phyloP scores from a whole-genome alignment of 495 filamentous ascomycete genomes.

The Penicillium arizonense region DNA sequence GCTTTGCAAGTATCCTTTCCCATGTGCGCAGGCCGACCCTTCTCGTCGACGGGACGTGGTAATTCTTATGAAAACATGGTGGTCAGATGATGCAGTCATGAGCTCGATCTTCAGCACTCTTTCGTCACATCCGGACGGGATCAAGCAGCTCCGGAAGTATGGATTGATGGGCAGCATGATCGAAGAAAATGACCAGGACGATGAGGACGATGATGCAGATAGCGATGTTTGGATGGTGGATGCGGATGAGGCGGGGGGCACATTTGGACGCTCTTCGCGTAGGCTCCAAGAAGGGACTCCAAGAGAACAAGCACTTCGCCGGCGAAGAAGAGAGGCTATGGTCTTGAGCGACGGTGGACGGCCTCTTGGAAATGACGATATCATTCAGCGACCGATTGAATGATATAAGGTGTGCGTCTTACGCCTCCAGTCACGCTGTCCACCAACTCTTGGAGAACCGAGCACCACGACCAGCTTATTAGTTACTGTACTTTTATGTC shows the following conservation, averaged over 20 bases:
- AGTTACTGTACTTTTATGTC: constrained; percentile 14
- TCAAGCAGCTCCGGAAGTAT: constrained; percentile 43
- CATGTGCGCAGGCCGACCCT: constrained; percentile 35
- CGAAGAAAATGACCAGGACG: constrained; percentile 44
- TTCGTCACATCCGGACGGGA: constrained; percentile 29
- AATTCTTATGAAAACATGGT: constrained; percentile 47
- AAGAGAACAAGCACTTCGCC: constrained; percentile 49
- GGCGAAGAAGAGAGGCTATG: constrained; percentile 54
- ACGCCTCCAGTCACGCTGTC: not conserved
- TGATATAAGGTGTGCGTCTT: not conserved
- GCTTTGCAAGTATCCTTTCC: constrained; percentile 51
- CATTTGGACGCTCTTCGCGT: constrained; percentile 25
- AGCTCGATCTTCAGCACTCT: constrained; percentile 39
- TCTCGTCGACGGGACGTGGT: constrained; percentile 41
- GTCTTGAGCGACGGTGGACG: constrained; percentile 51
- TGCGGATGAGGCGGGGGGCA: constrained; percentile 45
- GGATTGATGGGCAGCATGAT: constrained; percentile 45
- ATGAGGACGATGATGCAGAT: constrained; percentile 47
- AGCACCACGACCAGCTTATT: not conserved
- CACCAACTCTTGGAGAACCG: not conserved
- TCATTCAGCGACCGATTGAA: constrained; percentile 44
- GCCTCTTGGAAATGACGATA: constrained; percentile 48
- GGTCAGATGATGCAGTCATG: constrained; percentile 46
- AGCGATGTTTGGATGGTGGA: constrained; percentile 53
- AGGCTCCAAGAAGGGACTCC: constrained; percentile 43